Percentiles rank a stretch among this genome's conserved stretches.
These are phyloP conservation scores for Paraurostyla sp. DNA, from an alignment of 73 alveolate species.

Conservation along the genomic window DNA sequence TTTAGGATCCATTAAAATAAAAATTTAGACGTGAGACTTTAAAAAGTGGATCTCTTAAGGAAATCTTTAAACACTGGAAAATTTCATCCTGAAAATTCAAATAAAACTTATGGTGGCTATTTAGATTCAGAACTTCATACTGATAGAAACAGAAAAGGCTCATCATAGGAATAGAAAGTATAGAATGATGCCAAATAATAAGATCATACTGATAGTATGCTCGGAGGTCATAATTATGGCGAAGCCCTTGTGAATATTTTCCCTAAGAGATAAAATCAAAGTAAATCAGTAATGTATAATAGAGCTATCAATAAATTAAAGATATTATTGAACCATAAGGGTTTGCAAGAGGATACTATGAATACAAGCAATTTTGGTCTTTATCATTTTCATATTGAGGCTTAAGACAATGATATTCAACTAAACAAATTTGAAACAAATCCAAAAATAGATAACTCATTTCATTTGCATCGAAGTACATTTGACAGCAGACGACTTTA, in stretches of 20 bases:
- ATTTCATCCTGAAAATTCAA: too few species aligned
- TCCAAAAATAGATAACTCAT: not conserved
- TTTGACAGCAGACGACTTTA: not conserved
- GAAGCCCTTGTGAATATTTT: not conserved
- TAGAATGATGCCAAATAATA: too few species aligned
- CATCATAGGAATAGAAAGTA: not conserved
- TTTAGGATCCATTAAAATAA: too few species aligned
- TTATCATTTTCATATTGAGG: constrained; percentile 57
- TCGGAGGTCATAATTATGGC: not conserved
- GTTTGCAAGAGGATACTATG: not conserved
- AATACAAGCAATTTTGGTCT: not conserved
- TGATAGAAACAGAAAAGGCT: not conserved
- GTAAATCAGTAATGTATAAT: constrained; percentile 24
- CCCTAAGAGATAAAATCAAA: not conserved
- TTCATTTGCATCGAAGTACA: too few species aligned
- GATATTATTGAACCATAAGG: not conserved
- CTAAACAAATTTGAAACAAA: constrained; percentile 46
- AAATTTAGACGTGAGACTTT: too few species aligned
- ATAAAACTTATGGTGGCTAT: too few species aligned
- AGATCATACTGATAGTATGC: not conserved
- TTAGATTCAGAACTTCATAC: too few species aligned
- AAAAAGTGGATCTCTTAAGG: not conserved
- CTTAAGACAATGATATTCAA: constrained; percentile 12
- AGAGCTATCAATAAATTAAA: constrained; percentile 50
- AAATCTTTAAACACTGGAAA: not conserved